These are phyloP conservation scores for Calonectria pauciramosa DNA, from an alignment of 2,329 filamentous ascomycete species.

Conservation along the genomic window DNA sequence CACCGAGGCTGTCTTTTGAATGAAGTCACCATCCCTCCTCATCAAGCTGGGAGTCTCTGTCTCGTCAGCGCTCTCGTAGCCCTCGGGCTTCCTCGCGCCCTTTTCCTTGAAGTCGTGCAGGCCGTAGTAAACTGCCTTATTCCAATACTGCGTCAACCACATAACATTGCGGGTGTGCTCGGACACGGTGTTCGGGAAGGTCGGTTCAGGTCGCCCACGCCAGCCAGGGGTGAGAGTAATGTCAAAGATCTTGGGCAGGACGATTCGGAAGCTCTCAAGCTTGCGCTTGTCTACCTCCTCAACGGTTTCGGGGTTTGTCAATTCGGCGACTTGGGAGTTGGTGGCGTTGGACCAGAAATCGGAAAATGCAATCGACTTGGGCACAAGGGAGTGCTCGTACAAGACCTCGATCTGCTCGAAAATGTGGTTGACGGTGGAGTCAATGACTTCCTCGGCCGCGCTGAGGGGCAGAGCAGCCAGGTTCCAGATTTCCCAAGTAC, in stretches of 20 bases:
- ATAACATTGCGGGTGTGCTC: constrained; percentile 69
- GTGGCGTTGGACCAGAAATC: constrained; percentile 54
- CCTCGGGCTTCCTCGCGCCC: constrained; percentile 57
- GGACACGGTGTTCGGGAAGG: constrained; percentile 60
- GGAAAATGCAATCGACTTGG: constrained; percentile 60
- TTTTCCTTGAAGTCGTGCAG: constrained; percentile 60
- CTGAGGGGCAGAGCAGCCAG: constrained; percentile 61
- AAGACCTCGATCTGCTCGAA: constrained; percentile 63
- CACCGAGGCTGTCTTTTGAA: constrained; percentile 26
- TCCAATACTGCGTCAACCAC: constrained; percentile 65
- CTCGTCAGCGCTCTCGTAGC: constrained; percentile 37
- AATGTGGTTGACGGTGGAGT: constrained; percentile 54
- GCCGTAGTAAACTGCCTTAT: constrained; percentile 56
- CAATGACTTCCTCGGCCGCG: constrained; percentile 54
- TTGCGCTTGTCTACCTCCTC: constrained; percentile 45
- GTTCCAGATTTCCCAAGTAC: constrained; percentile 69
- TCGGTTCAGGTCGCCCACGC: constrained; percentile 58
- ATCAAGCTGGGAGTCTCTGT: constrained; percentile 28
- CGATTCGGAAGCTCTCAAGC: constrained; percentile 61
- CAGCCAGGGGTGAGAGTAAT: constrained; percentile 68
- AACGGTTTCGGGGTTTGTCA: constrained; percentile 42
- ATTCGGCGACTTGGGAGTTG: constrained; percentile 41
- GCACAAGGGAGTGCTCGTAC: constrained; percentile 59
- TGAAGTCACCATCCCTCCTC: constrained; percentile 28
- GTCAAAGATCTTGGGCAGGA: constrained; percentile 67